A percentile compares a stretch with the other conserved stretches of the same genome.
Conservation (phyloP, 2,329 filamentous ascomycete genomes). For the Helicocarpus griseus region DNA sequence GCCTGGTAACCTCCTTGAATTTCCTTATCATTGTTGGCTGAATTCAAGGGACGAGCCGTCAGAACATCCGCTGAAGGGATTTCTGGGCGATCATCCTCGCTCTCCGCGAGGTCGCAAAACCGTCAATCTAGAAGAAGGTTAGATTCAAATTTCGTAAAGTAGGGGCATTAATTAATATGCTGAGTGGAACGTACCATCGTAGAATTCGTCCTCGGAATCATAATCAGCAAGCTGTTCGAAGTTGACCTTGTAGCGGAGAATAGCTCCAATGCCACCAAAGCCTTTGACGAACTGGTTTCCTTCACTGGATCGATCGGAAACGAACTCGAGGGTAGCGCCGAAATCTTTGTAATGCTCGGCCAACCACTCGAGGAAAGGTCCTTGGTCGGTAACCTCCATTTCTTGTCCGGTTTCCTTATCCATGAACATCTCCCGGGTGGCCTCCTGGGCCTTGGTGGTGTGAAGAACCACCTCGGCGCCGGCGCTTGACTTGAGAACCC, state of each 20-base stretch:
- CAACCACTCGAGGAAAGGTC: conserved; percentile 98
- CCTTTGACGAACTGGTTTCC: conserved; percentile 99
- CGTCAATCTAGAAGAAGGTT: conserved; percentile 61
- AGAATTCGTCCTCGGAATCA: conserved; percentile 87
- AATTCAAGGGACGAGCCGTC: conserved; percentile 42
- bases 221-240: conserved; percentile 96
- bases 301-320: conserved; percentile 93
- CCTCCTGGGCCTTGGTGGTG: conserved; percentile 78
- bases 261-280: conserved; percentile 94
- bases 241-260: conserved; percentile 99
- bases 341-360: conserved; percentile 98
- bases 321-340: conserved; percentile 89
- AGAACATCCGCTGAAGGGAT: conserved; percentile 42
- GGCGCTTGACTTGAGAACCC: conserved; percentile 70
- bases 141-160: background rate
- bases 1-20: conserved; percentile 20
- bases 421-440: conserved; percentile 74
- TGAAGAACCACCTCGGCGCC: conserved; percentile 68
- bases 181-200: conserved; percentile 61
- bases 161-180: too few species aligned
- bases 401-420: conserved; percentile 94
- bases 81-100: conserved; percentile 68
- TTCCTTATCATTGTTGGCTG: conserved; percentile 27
- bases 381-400: conserved; percentile 84
- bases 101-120: conserved; percentile 72